These are phyloP conservation scores for Fagopyrum homotropicum DNA, from an alignment of 148 eudicot genomes.

Conservation along the genomic window DNA sequence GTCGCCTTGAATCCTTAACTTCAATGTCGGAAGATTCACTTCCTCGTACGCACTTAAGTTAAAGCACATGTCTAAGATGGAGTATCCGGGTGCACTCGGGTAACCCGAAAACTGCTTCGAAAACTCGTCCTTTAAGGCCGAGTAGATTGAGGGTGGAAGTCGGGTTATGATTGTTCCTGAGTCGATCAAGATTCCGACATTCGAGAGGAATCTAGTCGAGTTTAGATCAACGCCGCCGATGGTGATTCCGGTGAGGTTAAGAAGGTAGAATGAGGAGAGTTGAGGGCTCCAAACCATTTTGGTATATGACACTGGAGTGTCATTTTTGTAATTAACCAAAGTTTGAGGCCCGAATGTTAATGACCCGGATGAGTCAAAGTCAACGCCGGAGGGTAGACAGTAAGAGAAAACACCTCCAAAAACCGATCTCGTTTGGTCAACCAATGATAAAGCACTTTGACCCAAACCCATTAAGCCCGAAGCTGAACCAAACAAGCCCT, in stretches of 20 bases:
- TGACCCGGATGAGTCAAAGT: slow-evolving; percentile 61
- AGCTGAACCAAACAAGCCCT: slow-evolving; percentile 85
- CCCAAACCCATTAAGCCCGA: slow-evolving; percentile 62
- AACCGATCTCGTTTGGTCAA: slow-evolving; percentile 25
- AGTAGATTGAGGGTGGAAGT: slow-evolving; percentile 48
- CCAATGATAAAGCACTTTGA: slow-evolving; percentile 52
- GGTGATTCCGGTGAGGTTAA: slow-evolving; percentile 57
- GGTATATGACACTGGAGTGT: slow-evolving; percentile 47
- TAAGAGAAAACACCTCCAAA: slow-evolving; percentile 56
- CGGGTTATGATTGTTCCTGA: slow-evolving; percentile 89
- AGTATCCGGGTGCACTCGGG: slow-evolving; percentile 51
- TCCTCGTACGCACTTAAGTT: slow-evolving; percentile 8
- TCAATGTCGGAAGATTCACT: background rate
- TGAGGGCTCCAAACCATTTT: slow-evolving; percentile 49
- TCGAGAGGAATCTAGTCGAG: slow-evolving; percentile 29
- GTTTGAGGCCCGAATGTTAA: slow-evolving; percentile 42
- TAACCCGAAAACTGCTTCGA: slow-evolving; percentile 51
- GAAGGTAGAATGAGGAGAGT: slow-evolving; percentile 58
- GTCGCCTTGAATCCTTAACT: background rate
- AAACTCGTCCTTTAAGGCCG: slow-evolving; percentile 61
- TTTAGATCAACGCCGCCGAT: slow-evolving; percentile 51
- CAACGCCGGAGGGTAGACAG: slow-evolving; percentile 66
- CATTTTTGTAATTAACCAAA: slow-evolving; percentile 38
- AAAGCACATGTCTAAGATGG: slow-evolving; percentile 44
- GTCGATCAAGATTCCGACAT: slow-evolving; percentile 72